Conservation (phyloP, 306 rosid genomes). For the Crotalaria pallida region DNA sequence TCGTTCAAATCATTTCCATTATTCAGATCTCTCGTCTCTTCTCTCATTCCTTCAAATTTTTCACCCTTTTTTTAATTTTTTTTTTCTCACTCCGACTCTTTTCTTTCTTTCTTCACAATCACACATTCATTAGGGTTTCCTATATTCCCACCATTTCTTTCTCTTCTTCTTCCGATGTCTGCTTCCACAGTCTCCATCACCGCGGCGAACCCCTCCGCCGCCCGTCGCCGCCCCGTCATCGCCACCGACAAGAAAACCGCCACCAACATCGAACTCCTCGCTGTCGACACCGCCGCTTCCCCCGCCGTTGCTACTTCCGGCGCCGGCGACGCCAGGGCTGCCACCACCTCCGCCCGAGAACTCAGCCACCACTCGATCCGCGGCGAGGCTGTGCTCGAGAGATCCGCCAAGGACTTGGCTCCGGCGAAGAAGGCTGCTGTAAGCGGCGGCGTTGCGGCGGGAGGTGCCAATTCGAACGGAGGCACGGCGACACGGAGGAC, state of each 20-base stretch:
- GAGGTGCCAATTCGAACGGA: constrained; percentile 35
- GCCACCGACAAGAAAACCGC: constrained; percentile 45
- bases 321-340: constrained; percentile 23
- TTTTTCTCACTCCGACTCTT: neutral
- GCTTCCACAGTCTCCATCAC: constrained; percentile 91
- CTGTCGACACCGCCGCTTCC: constrained; percentile 41
- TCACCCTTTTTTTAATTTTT: neutral
- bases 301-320: constrained; percentile 26
- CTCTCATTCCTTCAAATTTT: too few species aligned
- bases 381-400: constrained; percentile 47
- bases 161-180: constrained; percentile 45
- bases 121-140: constrained; percentile 17
- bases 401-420: constrained; percentile 43
- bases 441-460: neutral
- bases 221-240: constrained; percentile 74
- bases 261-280: constrained; percentile 51
- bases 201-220: constrained; percentile 66
- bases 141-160: neutral
- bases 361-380: constrained; percentile 76
- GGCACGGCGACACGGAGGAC: constrained; percentile 28
- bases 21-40: constrained; percentile 6
- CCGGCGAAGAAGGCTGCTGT: constrained; percentile 34
- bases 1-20: neutral
- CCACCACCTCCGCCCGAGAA: constrained; percentile 41
- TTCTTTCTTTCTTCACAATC: neutral